Base-by-base conservation (phyloP, 2,329 filamentous ascomycete genomes). In the Fusarium cicatricum region DNA sequence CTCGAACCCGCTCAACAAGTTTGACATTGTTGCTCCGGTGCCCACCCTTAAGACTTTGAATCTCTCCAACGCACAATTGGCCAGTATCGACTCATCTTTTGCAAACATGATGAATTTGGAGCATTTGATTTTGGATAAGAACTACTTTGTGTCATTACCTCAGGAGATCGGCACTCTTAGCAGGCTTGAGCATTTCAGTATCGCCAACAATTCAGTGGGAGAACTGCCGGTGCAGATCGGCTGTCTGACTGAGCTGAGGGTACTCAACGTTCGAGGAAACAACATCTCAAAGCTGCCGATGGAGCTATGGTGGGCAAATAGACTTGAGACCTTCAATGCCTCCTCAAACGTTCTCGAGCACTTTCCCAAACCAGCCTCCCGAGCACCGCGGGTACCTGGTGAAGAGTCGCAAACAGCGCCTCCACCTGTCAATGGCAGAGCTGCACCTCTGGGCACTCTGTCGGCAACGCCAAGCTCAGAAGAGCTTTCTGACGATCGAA, bases 301-400 rank as follows among this genome's bases (percentile, higher is more conserved):
- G 70, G 95, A 99, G 71, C 83, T 99, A n/a, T 99, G 95, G 95
- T 94, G 91, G 81, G 94, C 94, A 45, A 89, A 89, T 66, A 92
- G 90, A 71, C 77, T 99, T 49, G 93, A 98, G 74, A 94, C 90
- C 0, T 83, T 99, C 55, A 99, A 99, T 67, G 88, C 96, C 11
- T 98, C 94, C 1, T 97, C 95, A 11, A 99, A 99, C 66, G 89
- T 98, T 7, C 81, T 99, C 16, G 90, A 93, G 44, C 87, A 85
- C 34, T 98, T 99, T 71, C 95, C 95, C 1, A 97, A 96, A 71
- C 91, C 91, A 17, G 84, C 88, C 2, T 89, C 89, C 9, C 86
- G 91, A 41, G 79, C 86, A 40, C 85, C 87, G 15, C 86, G 89
- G 44, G 74, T 82, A 10, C 84, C 85, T 3, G 81, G 80, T 9